phyloP scores from a whole-genome alignment of 805 yeast species.

The Wickerhamomyces bisporus region DNA sequence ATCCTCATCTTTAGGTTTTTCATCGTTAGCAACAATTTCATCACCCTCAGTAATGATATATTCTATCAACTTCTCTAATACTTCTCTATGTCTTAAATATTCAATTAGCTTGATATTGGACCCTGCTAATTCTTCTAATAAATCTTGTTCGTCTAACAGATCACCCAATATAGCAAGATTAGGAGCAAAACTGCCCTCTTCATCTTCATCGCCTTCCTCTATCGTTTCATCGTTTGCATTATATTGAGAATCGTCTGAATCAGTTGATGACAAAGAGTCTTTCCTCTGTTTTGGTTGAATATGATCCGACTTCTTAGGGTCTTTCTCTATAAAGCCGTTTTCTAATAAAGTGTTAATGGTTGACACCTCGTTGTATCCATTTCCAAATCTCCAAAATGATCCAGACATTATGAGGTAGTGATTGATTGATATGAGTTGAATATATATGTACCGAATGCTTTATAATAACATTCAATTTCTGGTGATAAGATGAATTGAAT shows the following conservation, averaged over 20 bases:
- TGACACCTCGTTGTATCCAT: slow-evolving; percentile 50
- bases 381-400: slow-evolving; percentile 58
- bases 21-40: slow-evolving; percentile 2
- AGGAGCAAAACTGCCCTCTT: slow-evolving; percentile 31
- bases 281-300: slow-evolving; percentile 11
- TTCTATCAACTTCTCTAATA: slow-evolving; percentile 62
- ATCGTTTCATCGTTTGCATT: slow-evolving; percentile 23
- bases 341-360: slow-evolving; percentile 45
- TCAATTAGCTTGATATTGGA: slow-evolving; percentile 74
- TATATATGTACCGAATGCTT: too few species aligned
- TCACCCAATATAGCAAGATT: slow-evolving; percentile 44
- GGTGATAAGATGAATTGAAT: too few species aligned
- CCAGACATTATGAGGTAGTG: slow-evolving; percentile 28
- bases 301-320: slow-evolving; percentile 21
- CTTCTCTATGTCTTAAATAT: slow-evolving; percentile 72
- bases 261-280: slow-evolving; percentile 14
- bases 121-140: slow-evolving; percentile 66
- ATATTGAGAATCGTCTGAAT: slow-evolving; percentile 16
- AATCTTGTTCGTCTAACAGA: slow-evolving; percentile 67
- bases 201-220: slow-evolving; percentile 28
- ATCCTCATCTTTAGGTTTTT: slow-evolving; percentile 10
- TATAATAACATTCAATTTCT: not conserved
- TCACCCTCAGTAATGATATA: slow-evolving; percentile 44
- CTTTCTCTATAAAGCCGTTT: slow-evolving; percentile 36
- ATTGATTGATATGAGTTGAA: too few species aligned